Conservation (phyloP, 2,329 filamentous ascomycete species). For the Dactylellina haptotyla region DNA sequence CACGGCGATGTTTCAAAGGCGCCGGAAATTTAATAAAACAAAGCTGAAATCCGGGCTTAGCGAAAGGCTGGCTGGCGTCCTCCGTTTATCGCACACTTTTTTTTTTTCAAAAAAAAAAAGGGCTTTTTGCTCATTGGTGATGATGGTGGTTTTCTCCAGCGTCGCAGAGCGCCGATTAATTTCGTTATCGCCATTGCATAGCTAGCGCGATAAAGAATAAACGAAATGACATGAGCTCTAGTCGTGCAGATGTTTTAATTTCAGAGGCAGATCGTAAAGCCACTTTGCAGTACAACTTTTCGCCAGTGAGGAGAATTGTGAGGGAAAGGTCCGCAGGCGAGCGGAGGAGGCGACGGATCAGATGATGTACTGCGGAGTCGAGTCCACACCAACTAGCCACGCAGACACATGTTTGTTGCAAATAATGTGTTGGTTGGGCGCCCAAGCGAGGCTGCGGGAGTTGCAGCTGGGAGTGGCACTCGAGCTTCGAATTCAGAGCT, state of each 20-base stretch:
- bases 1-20: neutral
- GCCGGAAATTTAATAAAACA: neutral
- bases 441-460: too few species aligned
- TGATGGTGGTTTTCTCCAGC: neutral
- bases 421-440: neutral
- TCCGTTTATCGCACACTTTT: too few species aligned
- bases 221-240: neutral
- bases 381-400: neutral
- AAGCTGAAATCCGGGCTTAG: too few species aligned
- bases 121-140: too few species aligned
- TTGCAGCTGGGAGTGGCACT: too few species aligned
- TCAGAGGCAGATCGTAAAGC: neutral
- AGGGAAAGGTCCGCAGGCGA: neutral
- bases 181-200: slow-evolving; percentile 7
- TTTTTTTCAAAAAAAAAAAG: too few species aligned
- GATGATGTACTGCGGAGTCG: neutral
- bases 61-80: too few species aligned
- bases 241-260: neutral
- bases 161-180: slow-evolving; percentile 4
- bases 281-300: neutral
- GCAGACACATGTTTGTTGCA: neutral
- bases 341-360: neutral
- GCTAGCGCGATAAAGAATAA: neutral
- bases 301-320: neutral
- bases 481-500: too few species aligned